A percentile compares a stretch with the other conserved stretches of the same genome.
phyloP scores from a whole-genome alignment of 2,329 filamentous ascomycete species.

The Ophiostoma piceae region DNA sequence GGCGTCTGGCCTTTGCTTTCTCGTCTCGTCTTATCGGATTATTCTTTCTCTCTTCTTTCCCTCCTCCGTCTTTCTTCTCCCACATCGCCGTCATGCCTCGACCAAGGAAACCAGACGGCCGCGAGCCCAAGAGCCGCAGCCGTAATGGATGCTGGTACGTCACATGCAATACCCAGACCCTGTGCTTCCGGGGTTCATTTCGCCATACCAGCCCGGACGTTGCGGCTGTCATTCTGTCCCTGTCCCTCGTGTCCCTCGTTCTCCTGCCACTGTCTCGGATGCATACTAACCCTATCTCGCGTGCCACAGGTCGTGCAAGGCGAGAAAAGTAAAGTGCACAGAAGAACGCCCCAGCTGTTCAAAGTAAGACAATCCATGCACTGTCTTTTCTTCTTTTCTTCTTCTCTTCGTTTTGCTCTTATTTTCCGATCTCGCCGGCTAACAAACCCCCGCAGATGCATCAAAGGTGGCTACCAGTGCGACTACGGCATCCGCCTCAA shows the following conservation, averaged over 20 bases:
- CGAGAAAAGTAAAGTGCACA: constrained; percentile 67
- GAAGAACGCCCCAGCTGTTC: constrained; percentile 68
- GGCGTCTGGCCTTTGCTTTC: not conserved
- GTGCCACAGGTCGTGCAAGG: constrained; percentile 65
- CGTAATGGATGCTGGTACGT: constrained; percentile 64
- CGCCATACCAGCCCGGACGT: not conserved
- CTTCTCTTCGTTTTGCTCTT: not conserved
- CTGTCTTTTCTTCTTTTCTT: not conserved
- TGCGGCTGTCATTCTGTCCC: not conserved
- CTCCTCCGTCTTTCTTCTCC: not conserved
- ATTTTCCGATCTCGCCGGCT: not conserved
- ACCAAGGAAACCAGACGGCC: constrained; percentile 58
- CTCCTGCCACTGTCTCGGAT: not conserved
- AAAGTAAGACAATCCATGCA: constrained; percentile 44
- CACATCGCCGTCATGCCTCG: constrained; percentile 51
- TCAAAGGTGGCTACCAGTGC: constrained; percentile 65
- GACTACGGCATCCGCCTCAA: constrained; percentile 78
- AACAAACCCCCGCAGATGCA: constrained; percentile 44
- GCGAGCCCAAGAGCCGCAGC: constrained; percentile 61
- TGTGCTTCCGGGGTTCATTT: not conserved
- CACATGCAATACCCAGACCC: not conserved
- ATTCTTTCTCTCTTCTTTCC: not conserved
- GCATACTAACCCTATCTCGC: not conserved
- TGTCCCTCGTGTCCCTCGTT: not conserved
- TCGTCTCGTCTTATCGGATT: not conserved